Evolutionary conservation across 1,139 yeast genomes (phyloP).

Genomic region (Candida tropicalis): DNA sequence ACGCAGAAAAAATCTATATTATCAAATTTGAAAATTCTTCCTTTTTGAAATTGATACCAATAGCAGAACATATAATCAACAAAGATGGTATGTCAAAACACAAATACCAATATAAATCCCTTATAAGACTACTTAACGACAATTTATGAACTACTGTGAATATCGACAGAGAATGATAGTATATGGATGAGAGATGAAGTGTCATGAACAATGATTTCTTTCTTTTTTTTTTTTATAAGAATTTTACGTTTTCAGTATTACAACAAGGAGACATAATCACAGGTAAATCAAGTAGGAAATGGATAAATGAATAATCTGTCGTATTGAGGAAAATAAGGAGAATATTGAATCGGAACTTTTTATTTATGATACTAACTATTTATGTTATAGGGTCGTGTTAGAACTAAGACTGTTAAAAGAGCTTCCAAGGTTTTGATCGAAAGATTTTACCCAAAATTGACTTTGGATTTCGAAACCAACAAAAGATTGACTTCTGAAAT

Average conservation of each 20-base stretch:
- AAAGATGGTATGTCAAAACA: constrained; percentile 39
- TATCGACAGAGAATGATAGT: no score
- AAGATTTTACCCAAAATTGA: constrained; percentile 99
- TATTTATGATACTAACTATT: constrained; percentile 29
- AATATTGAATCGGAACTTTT: no score
- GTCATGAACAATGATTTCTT: background rate
- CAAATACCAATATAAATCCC: background rate
- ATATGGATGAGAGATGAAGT: background rate
- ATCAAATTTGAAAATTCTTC: constrained; percentile 8
- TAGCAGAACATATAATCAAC: constrained; percentile 24
- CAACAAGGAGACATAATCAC: no score
- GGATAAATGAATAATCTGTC: no score
- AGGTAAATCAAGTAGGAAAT: no score
- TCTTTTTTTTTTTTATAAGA: no score
- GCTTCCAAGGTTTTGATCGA: constrained; percentile 99
- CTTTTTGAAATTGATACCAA: constrained; percentile 2
- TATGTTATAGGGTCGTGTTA: constrained; percentile 84
- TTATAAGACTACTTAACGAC: background rate
- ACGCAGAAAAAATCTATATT: constrained; percentile 8
- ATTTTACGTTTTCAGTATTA: no score
- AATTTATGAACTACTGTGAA: background rate
- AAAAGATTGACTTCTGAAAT: constrained; percentile 98
- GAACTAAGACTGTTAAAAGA: constrained; percentile 99
- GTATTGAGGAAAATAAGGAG: background rate
- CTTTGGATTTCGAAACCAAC: constrained; percentile 99